Evolutionary conservation across 306 rosid genomes (phyloP).

Genomic region (Amphicarpaea edgeworthii): DNA sequence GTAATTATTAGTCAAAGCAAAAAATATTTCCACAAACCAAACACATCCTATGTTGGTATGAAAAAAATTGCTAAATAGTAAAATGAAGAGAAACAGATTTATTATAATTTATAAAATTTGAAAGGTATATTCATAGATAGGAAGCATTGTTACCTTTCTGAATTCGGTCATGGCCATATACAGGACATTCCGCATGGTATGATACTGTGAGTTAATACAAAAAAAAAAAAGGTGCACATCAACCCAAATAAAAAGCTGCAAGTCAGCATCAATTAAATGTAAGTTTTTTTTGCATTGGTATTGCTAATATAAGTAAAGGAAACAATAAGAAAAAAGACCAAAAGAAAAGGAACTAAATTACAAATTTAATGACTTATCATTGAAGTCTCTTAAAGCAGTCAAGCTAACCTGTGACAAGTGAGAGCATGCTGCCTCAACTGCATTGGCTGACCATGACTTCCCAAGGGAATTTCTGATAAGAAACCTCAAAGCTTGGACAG

Average conservation of each 20-base stretch:
- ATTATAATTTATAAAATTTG: neutral
- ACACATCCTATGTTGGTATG: too few relatives aligned
- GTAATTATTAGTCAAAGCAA: neutral
- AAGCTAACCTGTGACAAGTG: constrained; percentile 79
- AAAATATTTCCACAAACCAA: neutral
- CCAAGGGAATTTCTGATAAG: constrained; percentile 67
- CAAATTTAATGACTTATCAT: constrained; percentile 27
- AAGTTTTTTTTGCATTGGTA: constrained; percentile 5
- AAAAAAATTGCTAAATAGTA: neutral
- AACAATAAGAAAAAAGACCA: constrained; percentile 3
- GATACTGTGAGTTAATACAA: constrained; percentile 70
- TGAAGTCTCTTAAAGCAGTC: constrained; percentile 30
- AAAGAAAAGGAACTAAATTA: neutral
- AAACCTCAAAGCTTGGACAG: constrained; percentile 60
- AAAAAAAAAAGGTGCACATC: constrained; percentile 25
- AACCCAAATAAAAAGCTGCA: constrained; percentile 16
- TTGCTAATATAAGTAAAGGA: constrained; percentile 21
- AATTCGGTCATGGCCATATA: constrained; percentile 87
- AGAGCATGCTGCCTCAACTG: constrained; percentile 83
- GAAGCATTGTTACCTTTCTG: constrained; percentile 59
- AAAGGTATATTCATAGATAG: constrained; percentile 19
- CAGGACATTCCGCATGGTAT: constrained; percentile 78
- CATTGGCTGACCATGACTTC: constrained; percentile 80
- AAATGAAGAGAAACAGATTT: constrained; percentile 5
- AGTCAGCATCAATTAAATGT: constrained; percentile 20